phyloP scores from a whole-genome alignment of 257 asterid species.

The Marsdenia floribunda region DNA sequence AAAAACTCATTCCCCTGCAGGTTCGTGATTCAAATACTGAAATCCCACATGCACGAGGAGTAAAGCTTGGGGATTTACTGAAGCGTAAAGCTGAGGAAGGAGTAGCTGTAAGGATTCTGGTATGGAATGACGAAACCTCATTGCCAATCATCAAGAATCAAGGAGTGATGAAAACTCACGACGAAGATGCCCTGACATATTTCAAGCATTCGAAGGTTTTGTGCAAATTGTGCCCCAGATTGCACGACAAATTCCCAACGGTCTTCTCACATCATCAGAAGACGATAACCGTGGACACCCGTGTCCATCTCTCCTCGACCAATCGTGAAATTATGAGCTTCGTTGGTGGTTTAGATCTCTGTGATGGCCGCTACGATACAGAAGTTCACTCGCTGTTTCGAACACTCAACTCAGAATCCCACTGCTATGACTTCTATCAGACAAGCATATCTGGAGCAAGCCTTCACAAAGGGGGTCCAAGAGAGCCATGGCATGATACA shows the following conservation, averaged over 20 bases:
- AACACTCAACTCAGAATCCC: slow-evolving; percentile 73
- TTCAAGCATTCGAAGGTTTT: slow-evolving; percentile 71
- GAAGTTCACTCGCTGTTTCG: slow-evolving; percentile 67
- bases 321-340: slow-evolving; percentile 68
- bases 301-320: slow-evolving; percentile 36
- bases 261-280: slow-evolving; percentile 86
- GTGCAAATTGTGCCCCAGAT: slow-evolving; percentile 65
- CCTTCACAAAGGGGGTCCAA: slow-evolving; percentile 85
- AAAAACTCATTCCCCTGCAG: slow-evolving; percentile 26
- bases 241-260: slow-evolving; percentile 67
- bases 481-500: slow-evolving; percentile 95
- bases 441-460: slow-evolving; percentile 73
- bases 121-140: slow-evolving; percentile 91
- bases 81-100: slow-evolving; percentile 83
- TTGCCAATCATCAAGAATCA: slow-evolving; percentile 68
- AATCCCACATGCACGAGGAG: slow-evolving; percentile 66
- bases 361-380: slow-evolving; percentile 89
- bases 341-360: slow-evolving; percentile 82
- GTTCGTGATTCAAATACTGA: slow-evolving; percentile 65
- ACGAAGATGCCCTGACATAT: slow-evolving; percentile 62
- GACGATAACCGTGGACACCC: slow-evolving; percentile 51
- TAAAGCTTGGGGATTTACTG: slow-evolving; percentile 70
- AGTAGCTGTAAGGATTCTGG: slow-evolving; percentile 67
- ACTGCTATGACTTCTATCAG: slow-evolving; percentile 73
- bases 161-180: slow-evolving; percentile 86